Percentiles rank a stretch among this genome's conserved stretches.
These are phyloP conservation scores for Rosa hybrid DNA, from an alignment of 331 rosid genomes.

Conservation along the genomic window DNA sequence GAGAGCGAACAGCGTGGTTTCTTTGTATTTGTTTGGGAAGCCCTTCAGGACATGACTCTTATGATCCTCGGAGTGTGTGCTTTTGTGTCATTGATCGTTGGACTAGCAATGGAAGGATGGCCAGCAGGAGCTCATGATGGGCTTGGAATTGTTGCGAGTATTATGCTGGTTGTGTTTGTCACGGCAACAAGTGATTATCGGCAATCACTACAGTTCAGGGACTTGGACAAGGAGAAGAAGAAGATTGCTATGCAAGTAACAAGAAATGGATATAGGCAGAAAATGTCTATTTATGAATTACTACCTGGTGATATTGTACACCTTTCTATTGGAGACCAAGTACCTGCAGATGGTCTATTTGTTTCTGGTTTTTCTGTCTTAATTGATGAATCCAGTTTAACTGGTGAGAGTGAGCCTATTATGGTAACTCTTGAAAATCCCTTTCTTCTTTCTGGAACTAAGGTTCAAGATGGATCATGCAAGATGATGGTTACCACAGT, in stretches of 20 bases:
- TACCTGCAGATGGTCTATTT: conserved; percentile 93
- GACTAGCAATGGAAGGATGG: conserved; percentile 92
- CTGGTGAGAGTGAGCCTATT: conserved; percentile 96
- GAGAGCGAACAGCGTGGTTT: conserved; percentile 72
- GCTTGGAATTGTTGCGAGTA: conserved; percentile 95
- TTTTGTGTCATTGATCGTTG: conserved; percentile 75
- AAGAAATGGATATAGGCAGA: conserved; percentile 87
- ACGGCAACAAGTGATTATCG: conserved; percentile 96
- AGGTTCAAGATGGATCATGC: conserved; percentile 95
- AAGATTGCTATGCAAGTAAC: conserved; percentile 88
- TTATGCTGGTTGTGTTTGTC: conserved; percentile 88
- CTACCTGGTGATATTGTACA: conserved; percentile 97
- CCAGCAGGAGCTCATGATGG: conserved; percentile 98
- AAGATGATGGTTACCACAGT: conserved; percentile 90
- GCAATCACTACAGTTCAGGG: conserved; percentile 92
- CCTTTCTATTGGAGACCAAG: conserved; percentile 90
- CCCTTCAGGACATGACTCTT: conserved; percentile 97
- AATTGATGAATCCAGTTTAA: conserved; percentile 91
- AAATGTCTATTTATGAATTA: conserved; percentile 87
- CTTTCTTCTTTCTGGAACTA: conserved; percentile 92
- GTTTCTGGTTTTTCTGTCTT: conserved; percentile 82
- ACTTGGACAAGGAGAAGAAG: conserved; percentile 96
- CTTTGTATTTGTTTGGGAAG: conserved; percentile 96
- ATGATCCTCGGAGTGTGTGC: conserved; percentile 94
- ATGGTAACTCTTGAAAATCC: conserved; percentile 72